Percentiles rank a stretch among this genome's conserved stretches.
Evolutionary conservation across 768 basidiomycete genomes (phyloP).

Genomic region (Naganishia antarctica): DNA sequence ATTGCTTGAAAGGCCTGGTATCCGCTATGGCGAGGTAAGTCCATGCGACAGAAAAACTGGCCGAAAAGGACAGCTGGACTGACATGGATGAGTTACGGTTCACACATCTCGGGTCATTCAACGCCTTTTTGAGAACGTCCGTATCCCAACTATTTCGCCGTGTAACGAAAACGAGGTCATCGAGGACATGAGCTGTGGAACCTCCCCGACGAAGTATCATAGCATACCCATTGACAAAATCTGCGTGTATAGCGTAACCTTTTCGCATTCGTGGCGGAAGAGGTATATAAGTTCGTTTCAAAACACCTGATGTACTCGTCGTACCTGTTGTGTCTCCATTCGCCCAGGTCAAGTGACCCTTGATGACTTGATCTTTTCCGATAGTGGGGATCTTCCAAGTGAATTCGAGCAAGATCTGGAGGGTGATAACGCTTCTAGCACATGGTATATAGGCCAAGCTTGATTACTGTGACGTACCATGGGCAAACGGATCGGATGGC

Average conservation of each 20-base stretch:
- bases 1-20: slow-evolving; percentile 5
- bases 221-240: slow-evolving; percentile 34
- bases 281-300: too few relatives aligned
- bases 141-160: slow-evolving; percentile 55
- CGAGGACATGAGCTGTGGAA: not conserved
- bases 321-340: slow-evolving; percentile 61
- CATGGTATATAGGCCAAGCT: too few relatives aligned
- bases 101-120: slow-evolving; percentile 49
- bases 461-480: not conserved
- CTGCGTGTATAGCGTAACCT: slow-evolving; percentile 57
- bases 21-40: not conserved
- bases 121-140: slow-evolving; percentile 57
- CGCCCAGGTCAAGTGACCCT: slow-evolving; percentile 48
- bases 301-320: not conserved
- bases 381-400: slow-evolving; percentile 31
- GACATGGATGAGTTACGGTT: slow-evolving; percentile 4
- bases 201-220: too few relatives aligned
- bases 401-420: slow-evolving; percentile 40
- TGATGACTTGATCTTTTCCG: slow-evolving; percentile 22
- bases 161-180: not conserved
- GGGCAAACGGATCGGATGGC: slow-evolving; percentile 44
- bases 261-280: not conserved
- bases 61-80: not conserved
- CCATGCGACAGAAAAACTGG: slow-evolving; percentile 11
- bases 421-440: too few relatives aligned